Conservation (phyloP, 2,329 filamentous ascomycete genomes). For the Hirsutella rhossiliensis region DNA sequence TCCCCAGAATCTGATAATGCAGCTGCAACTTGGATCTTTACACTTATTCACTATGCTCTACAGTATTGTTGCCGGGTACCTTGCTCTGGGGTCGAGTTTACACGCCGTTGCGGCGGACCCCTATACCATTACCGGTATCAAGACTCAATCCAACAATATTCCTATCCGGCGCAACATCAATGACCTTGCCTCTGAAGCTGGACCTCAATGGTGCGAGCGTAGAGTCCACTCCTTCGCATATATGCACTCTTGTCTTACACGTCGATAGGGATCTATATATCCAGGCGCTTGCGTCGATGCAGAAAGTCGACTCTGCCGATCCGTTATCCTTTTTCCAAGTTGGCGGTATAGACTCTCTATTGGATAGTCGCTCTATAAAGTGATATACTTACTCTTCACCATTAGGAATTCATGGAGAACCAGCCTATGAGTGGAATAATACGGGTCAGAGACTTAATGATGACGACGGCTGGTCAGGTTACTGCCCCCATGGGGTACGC, state of each 20-base stretch:
- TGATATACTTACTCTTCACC: no score
- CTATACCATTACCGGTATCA: background rate
- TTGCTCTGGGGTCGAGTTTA: background rate
- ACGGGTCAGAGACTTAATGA: background rate
- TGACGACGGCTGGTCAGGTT: background rate
- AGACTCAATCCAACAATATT: background rate
- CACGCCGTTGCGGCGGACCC: background rate
- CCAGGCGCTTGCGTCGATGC: background rate
- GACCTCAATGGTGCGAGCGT: background rate
- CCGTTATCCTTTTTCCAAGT: background rate
- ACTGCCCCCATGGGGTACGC: background rate
- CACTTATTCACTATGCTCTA: background rate
- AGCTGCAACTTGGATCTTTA: no score
- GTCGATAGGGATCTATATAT: background rate
- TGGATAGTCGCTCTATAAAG: no score
- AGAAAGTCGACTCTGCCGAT: background rate
- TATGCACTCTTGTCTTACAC: no score
- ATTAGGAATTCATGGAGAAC: background rate
- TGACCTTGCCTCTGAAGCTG: background rate
- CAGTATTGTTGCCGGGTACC: background rate
- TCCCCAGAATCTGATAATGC: no score
- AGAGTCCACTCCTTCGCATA: no score
- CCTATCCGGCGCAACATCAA: background rate
- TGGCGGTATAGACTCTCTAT: background rate
- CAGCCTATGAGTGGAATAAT: background rate